Evolutionary conservation across 2,329 filamentous ascomycete genomes (phyloP).

Genomic region (Venturia nashicola): DNA sequence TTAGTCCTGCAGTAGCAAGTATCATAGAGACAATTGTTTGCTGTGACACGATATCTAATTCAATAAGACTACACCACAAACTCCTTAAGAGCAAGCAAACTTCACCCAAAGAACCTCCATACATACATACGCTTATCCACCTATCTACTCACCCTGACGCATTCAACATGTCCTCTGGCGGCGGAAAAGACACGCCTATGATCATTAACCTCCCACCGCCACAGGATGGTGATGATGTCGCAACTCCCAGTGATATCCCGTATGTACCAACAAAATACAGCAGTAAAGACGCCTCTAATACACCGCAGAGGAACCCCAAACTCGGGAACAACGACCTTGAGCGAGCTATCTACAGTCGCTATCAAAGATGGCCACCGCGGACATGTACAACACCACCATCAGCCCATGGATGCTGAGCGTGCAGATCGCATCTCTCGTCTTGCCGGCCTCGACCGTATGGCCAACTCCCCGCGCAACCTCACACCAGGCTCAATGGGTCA

Average conservation of each 20-base stretch:
- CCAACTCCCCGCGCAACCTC: conserved; percentile 29
- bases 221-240: not conserved
- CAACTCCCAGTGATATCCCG: conserved; percentile 6
- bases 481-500: conserved; percentile 22
- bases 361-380: conserved; percentile 95
- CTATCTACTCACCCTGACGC: not conserved
- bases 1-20: too few relatives aligned
- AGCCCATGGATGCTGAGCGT: conserved; percentile 78
- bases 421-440: conserved; percentile 91
- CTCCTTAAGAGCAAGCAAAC: not conserved
- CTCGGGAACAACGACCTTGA: conserved; percentile 83
- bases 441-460: conserved; percentile 78
- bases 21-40: too few relatives aligned
- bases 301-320: conserved; percentile 74
- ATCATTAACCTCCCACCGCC: conserved; percentile 8
- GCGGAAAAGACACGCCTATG: not conserved
- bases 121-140: not conserved
- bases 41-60: too few relatives aligned
- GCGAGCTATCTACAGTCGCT: conserved; percentile 80
- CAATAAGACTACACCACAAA: not conserved
- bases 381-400: conserved; percentile 53
- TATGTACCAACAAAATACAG: not conserved
- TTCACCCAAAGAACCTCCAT: not conserved
- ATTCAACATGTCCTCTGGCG: not conserved
- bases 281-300: not conserved